phyloP scores from a whole-genome alignment of 768 basidiomycete genomes.

The Boletus sp. region DNA sequence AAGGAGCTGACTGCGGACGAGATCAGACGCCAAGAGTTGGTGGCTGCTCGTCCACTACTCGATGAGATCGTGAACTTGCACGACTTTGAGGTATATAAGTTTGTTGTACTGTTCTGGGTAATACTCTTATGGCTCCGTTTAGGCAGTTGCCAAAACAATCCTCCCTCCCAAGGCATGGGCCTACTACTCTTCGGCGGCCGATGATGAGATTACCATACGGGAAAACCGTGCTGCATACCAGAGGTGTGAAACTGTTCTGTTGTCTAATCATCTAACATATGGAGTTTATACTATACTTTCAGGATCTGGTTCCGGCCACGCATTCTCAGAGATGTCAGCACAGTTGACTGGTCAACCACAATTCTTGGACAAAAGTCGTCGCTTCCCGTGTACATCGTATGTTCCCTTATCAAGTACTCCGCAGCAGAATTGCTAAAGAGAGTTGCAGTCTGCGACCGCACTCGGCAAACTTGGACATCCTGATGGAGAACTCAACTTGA shows the following conservation, averaged over 20 bases:
- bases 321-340: constrained; percentile 75
- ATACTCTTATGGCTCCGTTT: constrained; percentile 1
- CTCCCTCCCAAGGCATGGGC: constrained; percentile 89
- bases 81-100: constrained; percentile 84
- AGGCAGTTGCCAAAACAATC: constrained; percentile 78
- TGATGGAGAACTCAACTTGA: constrained; percentile 87
- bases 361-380: constrained; percentile 73
- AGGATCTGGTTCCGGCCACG: constrained; percentile 89
- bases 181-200: constrained; percentile 88
- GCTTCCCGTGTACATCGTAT: constrained; percentile 77
- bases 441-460: constrained; percentile 64
- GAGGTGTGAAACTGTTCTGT: constrained; percentile 41
- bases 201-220: constrained; percentile 85
- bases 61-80: constrained; percentile 83
- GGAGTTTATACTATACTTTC: not conserved
- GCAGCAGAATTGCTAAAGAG: not conserved
- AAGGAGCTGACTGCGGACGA: constrained; percentile 67
- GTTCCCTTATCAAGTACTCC: constrained; percentile 28
- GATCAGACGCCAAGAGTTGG: constrained; percentile 58
- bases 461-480: constrained; percentile 92
- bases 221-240: constrained; percentile 91
- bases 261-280: not conserved
- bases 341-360: constrained; percentile 77
- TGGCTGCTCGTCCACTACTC: constrained; percentile 63
- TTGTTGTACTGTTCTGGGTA: no score